These are phyloP conservation scores for Candida vaughaniae DNA, from an alignment of 805 yeast genomes.

Conservation along the genomic window DNA sequence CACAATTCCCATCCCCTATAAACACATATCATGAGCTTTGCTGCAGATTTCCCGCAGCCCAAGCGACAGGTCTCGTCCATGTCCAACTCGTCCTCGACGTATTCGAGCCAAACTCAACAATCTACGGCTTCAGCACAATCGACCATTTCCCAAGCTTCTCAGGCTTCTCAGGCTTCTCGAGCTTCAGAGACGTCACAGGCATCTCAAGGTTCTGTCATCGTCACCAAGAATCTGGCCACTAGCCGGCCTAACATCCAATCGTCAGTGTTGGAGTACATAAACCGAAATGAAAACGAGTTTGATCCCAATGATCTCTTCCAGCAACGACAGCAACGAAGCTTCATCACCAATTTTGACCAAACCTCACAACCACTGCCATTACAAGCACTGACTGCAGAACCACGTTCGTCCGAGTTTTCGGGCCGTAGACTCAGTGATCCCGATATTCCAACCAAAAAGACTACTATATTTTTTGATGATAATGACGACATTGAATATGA, in stretches of 20 bases:
- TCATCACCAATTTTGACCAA: conserved; percentile 29
- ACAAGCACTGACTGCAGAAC: not conserved
- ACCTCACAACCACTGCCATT: not conserved
- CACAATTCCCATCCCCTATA: not conserved
- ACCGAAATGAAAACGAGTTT: conserved; percentile 19
- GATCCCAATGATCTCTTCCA: conserved; percentile 37
- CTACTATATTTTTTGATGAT: conserved; percentile 14
- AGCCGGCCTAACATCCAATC: conserved; percentile 24
- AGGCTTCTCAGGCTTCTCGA: conserved; percentile 12
- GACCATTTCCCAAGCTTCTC: conserved; percentile 13
- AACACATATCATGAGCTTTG: not conserved
- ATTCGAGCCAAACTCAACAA: conserved; percentile 21
- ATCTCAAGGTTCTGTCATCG: conserved; percentile 16
- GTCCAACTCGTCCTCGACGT: conserved; percentile 11
- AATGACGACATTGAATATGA: conserved; percentile 25
- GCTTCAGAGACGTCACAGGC: not conserved
- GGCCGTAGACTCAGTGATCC: conserved; percentile 1
- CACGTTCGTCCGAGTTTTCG: not conserved
- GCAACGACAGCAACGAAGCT: conserved; percentile 31
- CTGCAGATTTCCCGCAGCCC: not conserved
- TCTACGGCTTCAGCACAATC: conserved; percentile 18
- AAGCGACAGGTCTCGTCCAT: conserved; percentile 11
- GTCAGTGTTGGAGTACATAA: conserved; percentile 35
- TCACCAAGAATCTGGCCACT: conserved; percentile 13
- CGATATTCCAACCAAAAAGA: conserved; percentile 5